Conservation (phyloP, 2,329 filamentous ascomycete species). For the Cytospora leucostoma region DNA sequence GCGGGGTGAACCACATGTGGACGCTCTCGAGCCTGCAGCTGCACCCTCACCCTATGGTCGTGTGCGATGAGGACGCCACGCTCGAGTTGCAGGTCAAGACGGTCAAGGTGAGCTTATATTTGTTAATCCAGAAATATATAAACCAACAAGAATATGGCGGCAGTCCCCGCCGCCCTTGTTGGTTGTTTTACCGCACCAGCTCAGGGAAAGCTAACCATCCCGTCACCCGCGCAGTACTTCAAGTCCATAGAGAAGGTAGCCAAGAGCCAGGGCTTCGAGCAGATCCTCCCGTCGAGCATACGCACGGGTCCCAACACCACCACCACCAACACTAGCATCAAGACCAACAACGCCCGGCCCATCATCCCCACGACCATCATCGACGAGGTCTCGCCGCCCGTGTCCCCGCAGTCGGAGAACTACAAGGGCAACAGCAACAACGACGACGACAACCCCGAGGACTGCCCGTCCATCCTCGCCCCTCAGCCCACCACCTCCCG, state of each 20-base stretch:
- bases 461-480: slow-evolving; percentile 50
- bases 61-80: slow-evolving; percentile 73
- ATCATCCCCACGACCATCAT: slow-evolving; percentile 40
- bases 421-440: too few relatives aligned
- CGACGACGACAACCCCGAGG: slow-evolving; percentile 12
- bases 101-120: slow-evolving; percentile 57
- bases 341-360: slow-evolving; percentile 29
- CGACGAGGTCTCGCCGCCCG: slow-evolving; percentile 40
- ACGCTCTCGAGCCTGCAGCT: slow-evolving; percentile 73
- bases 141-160: too few relatives aligned
- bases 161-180: background rate
- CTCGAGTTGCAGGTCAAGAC: slow-evolving; percentile 66
- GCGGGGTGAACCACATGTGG: slow-evolving; percentile 79
- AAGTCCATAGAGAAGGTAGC: slow-evolving; percentile 62
- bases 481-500: slow-evolving; percentile 59
- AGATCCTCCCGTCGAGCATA: slow-evolving; percentile 53
- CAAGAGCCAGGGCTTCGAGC: slow-evolving; percentile 46
- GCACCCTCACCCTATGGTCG: slow-evolving; percentile 71
- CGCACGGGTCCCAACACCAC: slow-evolving; percentile 48
- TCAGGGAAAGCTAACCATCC: background rate
- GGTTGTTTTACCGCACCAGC: too few relatives aligned
- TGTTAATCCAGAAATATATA: too few relatives aligned
- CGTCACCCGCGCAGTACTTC: slow-evolving; percentile 50
- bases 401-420: background rate
- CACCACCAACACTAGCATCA: slow-evolving; percentile 10